Percentiles rank a stretch among this genome's conserved stretches.
phyloP scores from a whole-genome alignment of 1,284 basidiomycete species.

The Apiotrichum laibachii region DNA sequence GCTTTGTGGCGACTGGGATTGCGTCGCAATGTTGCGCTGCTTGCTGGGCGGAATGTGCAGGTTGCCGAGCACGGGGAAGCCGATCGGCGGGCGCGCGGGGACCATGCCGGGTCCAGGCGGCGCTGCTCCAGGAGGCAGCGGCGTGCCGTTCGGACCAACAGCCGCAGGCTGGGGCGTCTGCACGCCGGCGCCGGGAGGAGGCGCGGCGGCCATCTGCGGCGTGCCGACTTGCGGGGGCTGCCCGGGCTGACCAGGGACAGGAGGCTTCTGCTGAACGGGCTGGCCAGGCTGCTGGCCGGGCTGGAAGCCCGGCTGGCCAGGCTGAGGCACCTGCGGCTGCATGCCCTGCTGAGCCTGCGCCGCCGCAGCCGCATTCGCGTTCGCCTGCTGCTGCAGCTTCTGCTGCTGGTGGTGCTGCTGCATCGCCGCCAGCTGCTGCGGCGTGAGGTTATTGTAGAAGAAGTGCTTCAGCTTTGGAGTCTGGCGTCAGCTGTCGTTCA shows the following conservation, averaged over 20 bases:
- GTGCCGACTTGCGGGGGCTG: constrained; percentile 2
- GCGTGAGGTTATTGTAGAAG: constrained; percentile 26
- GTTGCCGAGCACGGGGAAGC: constrained; percentile 25
- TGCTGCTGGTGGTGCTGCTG: constrained; percentile 5
- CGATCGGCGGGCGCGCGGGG: constrained; percentile 17
- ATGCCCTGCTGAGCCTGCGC: neutral
- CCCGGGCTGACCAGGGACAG: constrained; percentile 1
- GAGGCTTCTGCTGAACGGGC: constrained; percentile 6
- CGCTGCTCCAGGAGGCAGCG: constrained; percentile 4
- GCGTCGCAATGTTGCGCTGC: constrained; percentile 26
- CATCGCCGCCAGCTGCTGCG: constrained; percentile 8
- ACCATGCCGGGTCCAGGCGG: constrained; percentile 14
- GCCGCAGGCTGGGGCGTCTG: constrained; percentile 4
- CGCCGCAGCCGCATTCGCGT: constrained; percentile 9
- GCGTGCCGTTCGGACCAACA: constrained; percentile 4
- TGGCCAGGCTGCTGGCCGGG: neutral
- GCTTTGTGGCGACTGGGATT: constrained; percentile 21
- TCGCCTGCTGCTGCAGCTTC: neutral
- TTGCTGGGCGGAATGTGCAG: constrained; percentile 41
- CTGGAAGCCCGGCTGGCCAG: no score
- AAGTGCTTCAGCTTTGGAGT: constrained; percentile 33
- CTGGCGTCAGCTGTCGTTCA: constrained; percentile 15
- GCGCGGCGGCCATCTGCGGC: constrained; percentile 1
- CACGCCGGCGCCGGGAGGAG: neutral
- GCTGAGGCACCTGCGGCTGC: no score